Base-by-base conservation (phyloP, 169 alveolate species). In the Eimeria tenella region DNA sequence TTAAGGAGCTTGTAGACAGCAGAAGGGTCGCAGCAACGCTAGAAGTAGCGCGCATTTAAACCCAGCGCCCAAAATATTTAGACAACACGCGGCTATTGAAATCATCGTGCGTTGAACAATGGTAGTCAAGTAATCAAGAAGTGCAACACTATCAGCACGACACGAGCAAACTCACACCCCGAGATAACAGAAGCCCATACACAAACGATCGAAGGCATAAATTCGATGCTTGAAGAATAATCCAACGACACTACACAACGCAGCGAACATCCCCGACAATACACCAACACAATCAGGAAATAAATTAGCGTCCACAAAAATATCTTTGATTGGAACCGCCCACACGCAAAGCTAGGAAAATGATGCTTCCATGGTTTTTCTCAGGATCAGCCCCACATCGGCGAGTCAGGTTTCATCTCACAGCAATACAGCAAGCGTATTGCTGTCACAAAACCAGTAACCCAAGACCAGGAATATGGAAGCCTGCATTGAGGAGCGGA, bases 391-490 rank as follows among this genome's bases (percentile, higher is more conserved):
- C 90, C 90, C 60, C 91, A 60, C 91, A 83, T 60, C n/a, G 23
- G 91, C 77, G 91, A 58, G 91, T 83, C 63, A 31, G 79, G 62
- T 58, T 62, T 62, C 74, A 62, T n/a, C 21, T 0, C 1, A 23
- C 86, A 52, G 2, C 42, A n/a, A n/a, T 53, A 9, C 55, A 81
- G 9, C 1, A 1, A 1, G 2, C 11, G 10, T 0, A 31, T 11
- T n/a, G 84, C 10, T 21, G n/a, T 10, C 84, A 49, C 42, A 21
- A 23, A 86, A 10, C 70, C 93, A 68, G 83, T 86, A 62, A 25
- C 93, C 93, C 93, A 86, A 68, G 93, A 86, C 70, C 65, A 86
- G 93, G 93, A 62, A 83, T 62, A 58, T 60, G 91, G 73, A 60
- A 83, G 77, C 91, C 83, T 73, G 58, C 91, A 60, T 15, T 50